Evolutionary conservation across 257 asterid species (phyloP).

Genomic region (Catharanthus roseus): DNA sequence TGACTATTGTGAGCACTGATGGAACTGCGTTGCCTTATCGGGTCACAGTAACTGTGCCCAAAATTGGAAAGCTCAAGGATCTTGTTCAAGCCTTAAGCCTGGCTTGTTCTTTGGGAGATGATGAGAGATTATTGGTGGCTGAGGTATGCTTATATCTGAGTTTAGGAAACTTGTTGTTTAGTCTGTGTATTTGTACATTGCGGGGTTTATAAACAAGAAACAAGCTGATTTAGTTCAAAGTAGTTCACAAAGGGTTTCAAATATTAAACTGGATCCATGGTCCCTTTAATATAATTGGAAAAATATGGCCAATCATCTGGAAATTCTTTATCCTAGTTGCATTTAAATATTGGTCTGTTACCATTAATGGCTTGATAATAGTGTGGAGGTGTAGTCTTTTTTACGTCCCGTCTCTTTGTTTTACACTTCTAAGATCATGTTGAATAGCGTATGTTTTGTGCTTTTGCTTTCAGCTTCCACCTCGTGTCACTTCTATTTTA

Average conservation of each 20-base stretch:
- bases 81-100: slow-evolving; percentile 41
- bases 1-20: slow-evolving; percentile 47
- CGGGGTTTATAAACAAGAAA: not conserved
- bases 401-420: not conserved
- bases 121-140: slow-evolving; percentile 49
- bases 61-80: slow-evolving; percentile 46
- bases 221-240: not conserved
- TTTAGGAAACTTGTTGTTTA: slow-evolving; percentile 9
- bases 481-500: not conserved
- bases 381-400: not conserved
- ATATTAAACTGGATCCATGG: not conserved
- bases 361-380: not conserved
- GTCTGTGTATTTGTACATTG: not conserved
- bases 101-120: slow-evolving; percentile 49
- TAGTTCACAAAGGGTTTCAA: not conserved
- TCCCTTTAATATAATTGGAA: not conserved
- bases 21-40: slow-evolving; percentile 42
- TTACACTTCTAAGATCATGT: not conserved
- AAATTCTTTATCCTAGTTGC: not conserved
- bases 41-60: slow-evolving; percentile 50
- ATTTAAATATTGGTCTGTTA: not conserved
- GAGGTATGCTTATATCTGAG: slow-evolving; percentile 41
- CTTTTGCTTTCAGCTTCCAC: not conserved
- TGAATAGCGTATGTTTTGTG: not conserved
- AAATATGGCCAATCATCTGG: not conserved